Evolutionary conservation across 768 basidiomycete species (phyloP).

Genomic region (Boletellus emodensis): DNA sequence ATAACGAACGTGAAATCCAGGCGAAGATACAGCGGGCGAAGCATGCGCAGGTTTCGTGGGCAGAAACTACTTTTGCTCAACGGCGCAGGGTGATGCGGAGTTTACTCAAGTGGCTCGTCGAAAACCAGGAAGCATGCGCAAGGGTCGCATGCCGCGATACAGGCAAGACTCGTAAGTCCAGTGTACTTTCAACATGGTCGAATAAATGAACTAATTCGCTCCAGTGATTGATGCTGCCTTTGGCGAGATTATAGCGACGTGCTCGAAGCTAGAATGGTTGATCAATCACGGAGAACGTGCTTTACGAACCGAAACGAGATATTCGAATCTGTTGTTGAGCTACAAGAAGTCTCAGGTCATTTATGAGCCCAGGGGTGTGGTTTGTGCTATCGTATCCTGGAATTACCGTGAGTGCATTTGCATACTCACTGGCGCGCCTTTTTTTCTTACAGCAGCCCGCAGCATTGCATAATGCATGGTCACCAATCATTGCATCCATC

Average conservation of each 20-base stretch:
- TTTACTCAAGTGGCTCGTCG: slow-evolving; percentile 87
- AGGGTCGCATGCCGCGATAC: slow-evolving; percentile 89
- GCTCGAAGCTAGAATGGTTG: slow-evolving; percentile 91
- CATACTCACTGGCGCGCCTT: too few relatives aligned
- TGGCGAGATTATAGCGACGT: slow-evolving; percentile 93
- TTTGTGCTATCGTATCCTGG: slow-evolving; percentile 93
- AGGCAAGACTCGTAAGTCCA: slow-evolving; percentile 82
- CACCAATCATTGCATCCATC: slow-evolving; percentile 86
- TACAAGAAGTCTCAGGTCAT: slow-evolving; percentile 78
- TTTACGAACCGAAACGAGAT: slow-evolving; percentile 69
- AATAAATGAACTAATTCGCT: slow-evolving; percentile 2
- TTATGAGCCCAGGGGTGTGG: slow-evolving; percentile 90
- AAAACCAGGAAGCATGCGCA: slow-evolving; percentile 84
- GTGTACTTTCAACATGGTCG: neutral
- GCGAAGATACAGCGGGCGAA: slow-evolving; percentile 65
- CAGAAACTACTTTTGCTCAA: slow-evolving; percentile 68
- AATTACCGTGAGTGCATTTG: slow-evolving; percentile 69
- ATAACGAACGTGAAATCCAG: slow-evolving; percentile 66
- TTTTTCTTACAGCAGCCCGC: slow-evolving; percentile 4
- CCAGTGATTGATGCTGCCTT: slow-evolving; percentile 90
- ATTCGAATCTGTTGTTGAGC: slow-evolving; percentile 58
- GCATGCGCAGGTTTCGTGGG: slow-evolving; percentile 71
- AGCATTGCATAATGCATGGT: slow-evolving; percentile 94
- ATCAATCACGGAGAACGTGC: slow-evolving; percentile 79
- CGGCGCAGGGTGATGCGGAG: slow-evolving; percentile 82